Percentiles rank a stretch among this genome's conserved stretches.
These are phyloP conservation scores for Sanguinoderma infundibulare DNA, from an alignment of 1,284 basidiomycete genomes.

Conservation along the genomic window DNA sequence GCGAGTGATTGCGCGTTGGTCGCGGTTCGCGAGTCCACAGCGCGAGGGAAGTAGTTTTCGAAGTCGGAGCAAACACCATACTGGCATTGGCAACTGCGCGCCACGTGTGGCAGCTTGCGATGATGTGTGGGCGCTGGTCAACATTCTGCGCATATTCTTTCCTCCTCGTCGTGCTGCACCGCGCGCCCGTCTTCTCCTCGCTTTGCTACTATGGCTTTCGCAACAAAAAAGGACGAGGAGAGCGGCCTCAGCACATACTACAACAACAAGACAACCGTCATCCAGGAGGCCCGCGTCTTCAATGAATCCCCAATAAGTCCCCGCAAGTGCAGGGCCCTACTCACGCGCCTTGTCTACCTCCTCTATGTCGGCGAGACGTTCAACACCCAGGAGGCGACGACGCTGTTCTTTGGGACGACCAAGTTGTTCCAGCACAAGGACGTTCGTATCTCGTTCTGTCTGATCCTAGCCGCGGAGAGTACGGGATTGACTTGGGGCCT, in stretches of 20 bases:
- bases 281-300: constrained; percentile 98
- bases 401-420: constrained; percentile 98
- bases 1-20: background rate
- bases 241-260: constrained; percentile 85
- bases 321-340: constrained; percentile 93
- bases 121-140: constrained; percentile 20
- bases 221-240: constrained; percentile 93
- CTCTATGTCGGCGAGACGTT: constrained; percentile 97
- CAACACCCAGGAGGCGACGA: constrained; percentile 95
- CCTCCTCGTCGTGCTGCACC: constrained; percentile 25
- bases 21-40: background rate
- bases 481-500: background rate
- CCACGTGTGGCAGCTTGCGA: constrained; percentile 24
- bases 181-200: constrained; percentile 16
- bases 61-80: background rate
- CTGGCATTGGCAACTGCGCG: background rate
- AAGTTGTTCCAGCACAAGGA: constrained; percentile 99
- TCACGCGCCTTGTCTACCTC: constrained; percentile 96
- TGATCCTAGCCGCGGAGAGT: background rate
- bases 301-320: constrained; percentile 99
- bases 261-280: constrained; percentile 94
- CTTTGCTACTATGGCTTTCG: constrained; percentile 63
- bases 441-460: constrained; percentile 57
- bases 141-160: constrained; percentile 2
- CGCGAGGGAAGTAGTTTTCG: background rate